Evolutionary conservation across 2,329 filamentous ascomycete genomes (phyloP), one percentile per base, ranked within the genome.

Genomic region (Pseudogymnoascus sp.): DNA sequence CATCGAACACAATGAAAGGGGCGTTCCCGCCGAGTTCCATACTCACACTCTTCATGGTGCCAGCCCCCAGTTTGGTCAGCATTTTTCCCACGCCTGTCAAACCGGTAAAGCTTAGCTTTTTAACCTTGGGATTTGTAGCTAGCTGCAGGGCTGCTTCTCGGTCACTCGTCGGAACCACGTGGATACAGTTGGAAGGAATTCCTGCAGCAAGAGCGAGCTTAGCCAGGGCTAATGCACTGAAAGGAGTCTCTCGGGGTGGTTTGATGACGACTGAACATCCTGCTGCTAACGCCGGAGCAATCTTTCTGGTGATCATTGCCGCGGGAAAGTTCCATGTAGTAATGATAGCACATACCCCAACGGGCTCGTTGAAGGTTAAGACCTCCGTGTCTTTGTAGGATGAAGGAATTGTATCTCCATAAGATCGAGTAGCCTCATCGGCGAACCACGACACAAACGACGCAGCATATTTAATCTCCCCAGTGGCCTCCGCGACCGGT

Each of bases 311-410:
- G 5, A 89, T 80, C 84, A 90, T 76, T 7, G 85, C 85, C 60
- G 88, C 79, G 0, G 86, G 86, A 67, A 88, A 89, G 69, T 0
- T 21, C 21, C 21, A 21, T 21, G 21, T 21, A 21, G 21, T 21
- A 21, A 21, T 21, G 21, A 21, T 21, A 21, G 21, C 21, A 21
- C 21, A 21, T 21, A 21, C 21, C 21, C 21, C 21, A 21, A 21
- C 21, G 21, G 87, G 87, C 73, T 90, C 87, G 77, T 92, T 92
- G 68, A 92, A 82, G 0, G 86, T 88, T 65, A 92, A 83, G 2
- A 86, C 80, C 11, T 31, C 28, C 28, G 28, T 7, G 28, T 31
- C 5, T 31, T 31, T 31, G 28, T 31, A 31, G 28, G 28, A 31
- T 31, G 28, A 31, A 31, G 28, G 28, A 31, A 31, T 31, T 7